phyloP scores from a whole-genome alignment of 768 basidiomycete genomes.

The Tephrocybe sp. region DNA sequence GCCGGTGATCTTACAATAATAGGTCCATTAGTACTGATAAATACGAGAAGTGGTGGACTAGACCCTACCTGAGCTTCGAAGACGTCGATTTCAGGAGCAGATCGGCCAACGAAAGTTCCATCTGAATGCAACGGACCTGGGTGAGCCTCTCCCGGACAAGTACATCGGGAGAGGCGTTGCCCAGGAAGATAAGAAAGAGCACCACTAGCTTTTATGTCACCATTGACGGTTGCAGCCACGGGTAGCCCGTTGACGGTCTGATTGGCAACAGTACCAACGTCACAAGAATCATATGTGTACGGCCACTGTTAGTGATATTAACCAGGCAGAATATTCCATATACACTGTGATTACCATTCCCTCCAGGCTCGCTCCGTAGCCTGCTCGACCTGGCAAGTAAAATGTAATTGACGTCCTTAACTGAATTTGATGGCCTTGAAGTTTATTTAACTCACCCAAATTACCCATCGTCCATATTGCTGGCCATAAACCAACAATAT shows the following conservation, averaged over 20 bases:
- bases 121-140: slow-evolving; percentile 82
- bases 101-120: slow-evolving; percentile 77
- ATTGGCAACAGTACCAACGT: slow-evolving; percentile 89
- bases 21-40: not conserved
- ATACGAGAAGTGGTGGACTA: not conserved
- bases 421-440: not conserved
- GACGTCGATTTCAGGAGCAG: slow-evolving; percentile 89
- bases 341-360: slow-evolving; percentile 53
- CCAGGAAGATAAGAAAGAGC: slow-evolving; percentile 84
- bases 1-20: slow-evolving; percentile 27
- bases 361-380: slow-evolving; percentile 85
- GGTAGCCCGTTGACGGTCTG: slow-evolving; percentile 76
- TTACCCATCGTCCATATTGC: slow-evolving; percentile 84
- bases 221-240: slow-evolving; percentile 54
- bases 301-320: slow-evolving; percentile 56
- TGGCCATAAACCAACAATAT: slow-evolving; percentile 74
- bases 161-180: slow-evolving; percentile 85
- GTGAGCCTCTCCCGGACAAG: slow-evolving; percentile 82
- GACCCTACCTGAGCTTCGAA: slow-evolving; percentile 73
- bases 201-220: slow-evolving; percentile 52
- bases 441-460: slow-evolving; percentile 43
- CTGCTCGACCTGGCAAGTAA: slow-evolving; percentile 60
- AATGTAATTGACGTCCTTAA: not conserved
- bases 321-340: not conserved
- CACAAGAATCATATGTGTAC: slow-evolving; percentile 82